Percentiles rank a stretch among this genome's conserved stretches.
Conservation (phyloP, 2,329 filamentous ascomycete species). For the Fusarium ramigenum region DNA sequence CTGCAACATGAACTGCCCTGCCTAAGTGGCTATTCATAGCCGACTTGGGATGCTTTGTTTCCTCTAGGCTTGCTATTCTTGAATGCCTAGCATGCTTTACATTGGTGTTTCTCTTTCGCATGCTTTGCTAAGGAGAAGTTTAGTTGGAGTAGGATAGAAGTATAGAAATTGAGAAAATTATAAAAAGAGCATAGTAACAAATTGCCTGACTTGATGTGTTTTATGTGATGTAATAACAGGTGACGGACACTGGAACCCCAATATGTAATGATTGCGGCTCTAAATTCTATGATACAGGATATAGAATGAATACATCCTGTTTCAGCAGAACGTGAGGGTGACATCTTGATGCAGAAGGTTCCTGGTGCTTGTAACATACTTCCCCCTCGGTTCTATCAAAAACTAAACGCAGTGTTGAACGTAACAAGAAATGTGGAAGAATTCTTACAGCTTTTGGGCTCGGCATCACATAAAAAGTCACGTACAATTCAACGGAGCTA, state of each 20-base stretch:
- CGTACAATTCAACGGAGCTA: accelerated
- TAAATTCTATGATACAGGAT: accelerated
- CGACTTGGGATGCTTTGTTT: neutral
- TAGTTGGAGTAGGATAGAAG: neutral
- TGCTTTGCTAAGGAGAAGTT: neutral
- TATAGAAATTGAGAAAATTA: neutral
- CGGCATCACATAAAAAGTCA: neutral
- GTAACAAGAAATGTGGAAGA: no score
- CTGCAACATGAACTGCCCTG: neutral
- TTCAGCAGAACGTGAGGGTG: no score
- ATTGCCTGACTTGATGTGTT: no score
- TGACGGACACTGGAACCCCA: neutral
- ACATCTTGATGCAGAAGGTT: no score
- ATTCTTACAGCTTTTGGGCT: no score
- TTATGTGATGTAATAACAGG: neutral
- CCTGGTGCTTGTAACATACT: no score
- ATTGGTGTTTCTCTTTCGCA: accelerated
- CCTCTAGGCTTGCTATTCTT: neutral
- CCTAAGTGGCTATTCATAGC: neutral
- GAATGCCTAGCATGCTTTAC: no score
- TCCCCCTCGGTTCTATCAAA: no score
- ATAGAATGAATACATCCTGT: neutral
- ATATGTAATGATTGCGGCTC: accelerated
- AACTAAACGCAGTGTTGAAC: no score
- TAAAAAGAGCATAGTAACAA: accelerated